A percentile compares a stretch with the other conserved stretches of the same genome.
phyloP scores from a whole-genome alignment of 176 grass and related monocot genomes.

The Areca catechu region DNA sequence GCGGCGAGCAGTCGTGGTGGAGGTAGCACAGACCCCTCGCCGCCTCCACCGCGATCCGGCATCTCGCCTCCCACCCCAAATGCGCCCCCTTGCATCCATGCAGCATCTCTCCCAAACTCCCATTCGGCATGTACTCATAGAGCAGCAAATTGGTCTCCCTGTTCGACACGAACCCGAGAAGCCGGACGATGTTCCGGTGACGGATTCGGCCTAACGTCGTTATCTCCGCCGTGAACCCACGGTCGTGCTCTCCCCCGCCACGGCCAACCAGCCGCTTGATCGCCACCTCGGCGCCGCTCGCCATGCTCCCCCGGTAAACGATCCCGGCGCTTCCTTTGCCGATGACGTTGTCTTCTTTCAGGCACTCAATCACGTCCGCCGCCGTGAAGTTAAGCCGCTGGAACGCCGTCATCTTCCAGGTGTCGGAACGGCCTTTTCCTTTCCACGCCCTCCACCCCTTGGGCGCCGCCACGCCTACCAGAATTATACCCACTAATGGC shows the following conservation, averaged over 20 bases:
- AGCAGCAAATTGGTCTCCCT: conserved; percentile 80
- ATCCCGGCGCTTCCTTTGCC: conserved; percentile 89
- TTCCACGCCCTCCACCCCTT: conserved; percentile 31
- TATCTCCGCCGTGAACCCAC: conserved; percentile 80
- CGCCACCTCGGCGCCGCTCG: conserved; percentile 41
- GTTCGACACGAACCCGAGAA: conserved; percentile 72
- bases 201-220: conserved; percentile 70
- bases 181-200: conserved; percentile 79
- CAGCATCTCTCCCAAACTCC: conserved; percentile 73
- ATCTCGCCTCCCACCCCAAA: conserved; percentile 55
- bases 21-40: conserved; percentile 80
- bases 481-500: too few species aligned
- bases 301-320: conserved; percentile 67
- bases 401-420: conserved; percentile 89
- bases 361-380: conserved; percentile 74
- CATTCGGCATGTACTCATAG: conserved; percentile 90
- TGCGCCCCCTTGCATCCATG: conserved; percentile 63
- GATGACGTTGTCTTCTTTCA: conserved; percentile 87
- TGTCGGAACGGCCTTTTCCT: conserved; percentile 19
- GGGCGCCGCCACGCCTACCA: neutral
- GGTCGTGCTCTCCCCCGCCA: conserved; percentile 47
- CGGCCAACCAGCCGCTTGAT: conserved; percentile 62
- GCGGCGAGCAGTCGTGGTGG: conserved; percentile 76
- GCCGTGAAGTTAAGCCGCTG: conserved; percentile 63
- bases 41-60: conserved; percentile 54